A percentile compares a stretch with the other conserved stretches of the same genome.
Evolutionary conservation across 2,329 filamentous ascomycete genomes (phyloP).

Genomic region (Pestalotiopsis sp.): DNA sequence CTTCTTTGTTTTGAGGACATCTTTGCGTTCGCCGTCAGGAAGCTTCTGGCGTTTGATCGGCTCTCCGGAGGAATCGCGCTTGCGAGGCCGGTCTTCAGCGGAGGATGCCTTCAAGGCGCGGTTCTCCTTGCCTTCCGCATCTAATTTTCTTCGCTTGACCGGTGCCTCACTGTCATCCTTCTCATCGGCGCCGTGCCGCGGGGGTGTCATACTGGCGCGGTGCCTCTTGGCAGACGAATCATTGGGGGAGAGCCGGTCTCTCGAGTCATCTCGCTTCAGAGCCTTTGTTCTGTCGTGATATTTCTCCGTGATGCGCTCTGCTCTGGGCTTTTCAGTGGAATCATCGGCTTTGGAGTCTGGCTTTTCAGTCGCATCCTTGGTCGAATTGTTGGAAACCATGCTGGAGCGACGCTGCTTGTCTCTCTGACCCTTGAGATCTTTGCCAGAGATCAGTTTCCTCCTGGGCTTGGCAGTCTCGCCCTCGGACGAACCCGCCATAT

Average conservation of each 20-base stretch:
- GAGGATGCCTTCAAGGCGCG: conserved; percentile 43
- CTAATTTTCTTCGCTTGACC: conserved; percentile 57
- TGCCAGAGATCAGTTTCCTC: conserved; percentile 63
- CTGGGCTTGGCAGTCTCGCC: conserved; percentile 60
- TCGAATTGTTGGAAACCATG: conserved; percentile 56
- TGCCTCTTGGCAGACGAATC: conserved; percentile 59
- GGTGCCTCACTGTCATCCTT: conserved; percentile 54
- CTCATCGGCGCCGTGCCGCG: conserved; percentile 50
- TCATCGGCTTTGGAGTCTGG: conserved; percentile 52
- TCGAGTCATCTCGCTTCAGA: conserved; percentile 61
- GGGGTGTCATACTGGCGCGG: conserved; percentile 59
- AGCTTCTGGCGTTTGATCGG: conserved; percentile 31
- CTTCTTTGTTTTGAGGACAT: conserved; percentile 37
- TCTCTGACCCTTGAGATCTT: conserved; percentile 59
- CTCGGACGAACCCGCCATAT: conserved; percentile 55
- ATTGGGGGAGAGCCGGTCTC: conserved; percentile 51
- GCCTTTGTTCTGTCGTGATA: conserved; percentile 62
- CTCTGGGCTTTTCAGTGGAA: conserved; percentile 44
- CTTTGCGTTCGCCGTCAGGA: conserved; percentile 38
- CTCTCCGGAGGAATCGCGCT: conserved; percentile 43
- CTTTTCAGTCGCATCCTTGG: conserved; percentile 54
- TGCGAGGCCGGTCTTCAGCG: conserved; percentile 46
- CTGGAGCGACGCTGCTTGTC: conserved; percentile 60
- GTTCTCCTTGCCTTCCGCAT: conserved; percentile 52
- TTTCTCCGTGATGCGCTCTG: conserved; percentile 48